A percentile compares a stretch with the other conserved stretches of the same genome.
Conservation (phyloP, 2,329 filamentous ascomycete species). For the Camptophora hylomeconis region DNA sequence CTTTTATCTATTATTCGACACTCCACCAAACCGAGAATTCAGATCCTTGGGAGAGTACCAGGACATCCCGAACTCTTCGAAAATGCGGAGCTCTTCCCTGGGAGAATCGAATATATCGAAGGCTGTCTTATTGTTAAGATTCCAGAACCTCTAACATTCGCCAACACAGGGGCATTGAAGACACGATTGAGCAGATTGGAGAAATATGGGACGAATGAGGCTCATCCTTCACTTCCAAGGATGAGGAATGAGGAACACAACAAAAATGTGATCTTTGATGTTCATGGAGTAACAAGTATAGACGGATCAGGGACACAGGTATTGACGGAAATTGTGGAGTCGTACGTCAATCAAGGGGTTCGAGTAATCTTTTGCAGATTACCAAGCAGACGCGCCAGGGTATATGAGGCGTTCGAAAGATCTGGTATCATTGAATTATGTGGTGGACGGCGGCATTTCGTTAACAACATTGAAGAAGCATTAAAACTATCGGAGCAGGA, state of each 20-base stretch:
- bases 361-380: constrained; percentile 42
- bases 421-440: constrained; percentile 77
- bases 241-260: constrained; percentile 69
- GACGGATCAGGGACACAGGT: constrained; percentile 92
- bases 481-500: constrained; percentile 67
- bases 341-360: constrained; percentile 65
- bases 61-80: constrained; percentile 67
- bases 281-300: constrained; percentile 90
- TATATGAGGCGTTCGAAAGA: constrained; percentile 59
- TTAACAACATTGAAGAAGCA: constrained; percentile 72
- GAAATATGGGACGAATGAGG: constrained; percentile 71
- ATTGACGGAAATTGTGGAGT: constrained; percentile 72
- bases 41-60: constrained; percentile 82
- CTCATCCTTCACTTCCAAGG: constrained; percentile 76
- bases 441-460: constrained; percentile 67
- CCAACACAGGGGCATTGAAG: constrained; percentile 88
- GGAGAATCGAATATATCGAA: constrained; percentile 74
- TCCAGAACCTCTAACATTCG: constrained; percentile 89
- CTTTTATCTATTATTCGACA: constrained; percentile 82
- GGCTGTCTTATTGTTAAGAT: constrained; percentile 95
- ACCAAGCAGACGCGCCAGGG: constrained; percentile 36
- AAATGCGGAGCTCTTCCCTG: constrained; percentile 63
- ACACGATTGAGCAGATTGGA: constrained; percentile 71
- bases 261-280: constrained; percentile 88
- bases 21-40: constrained; percentile 81